Evolutionary conservation across 768 basidiomycete genomes (phyloP).

Genomic region (Paxillus ammoniavirescens): DNA sequence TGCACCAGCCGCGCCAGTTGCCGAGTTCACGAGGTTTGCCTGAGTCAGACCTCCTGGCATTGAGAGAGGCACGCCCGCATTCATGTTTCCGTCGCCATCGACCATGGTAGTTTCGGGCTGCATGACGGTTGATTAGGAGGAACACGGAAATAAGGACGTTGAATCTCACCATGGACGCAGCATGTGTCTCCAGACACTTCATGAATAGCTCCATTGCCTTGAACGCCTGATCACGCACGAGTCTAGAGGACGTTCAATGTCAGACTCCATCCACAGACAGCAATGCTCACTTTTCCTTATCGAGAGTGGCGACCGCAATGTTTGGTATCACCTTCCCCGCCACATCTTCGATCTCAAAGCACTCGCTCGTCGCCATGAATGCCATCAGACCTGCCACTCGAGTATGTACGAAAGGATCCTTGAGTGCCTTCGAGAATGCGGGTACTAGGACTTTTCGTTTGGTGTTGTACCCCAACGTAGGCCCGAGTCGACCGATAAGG

Average conservation of each 20-base stretch:
- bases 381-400: constrained; percentile 94
- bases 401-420: constrained; percentile 90
- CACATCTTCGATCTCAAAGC: constrained; percentile 84
- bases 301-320: constrained; percentile 75
- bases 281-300: constrained; percentile 82
- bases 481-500: constrained; percentile 87
- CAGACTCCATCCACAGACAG: background rate
- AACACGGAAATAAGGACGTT: background rate
- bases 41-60: constrained; percentile 29
- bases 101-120: constrained; percentile 57
- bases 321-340: constrained; percentile 88
- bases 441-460: constrained; percentile 97
- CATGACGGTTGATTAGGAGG: background rate
- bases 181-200: constrained; percentile 77
- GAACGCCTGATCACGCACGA: constrained; percentile 95
- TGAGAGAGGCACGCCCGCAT: constrained; percentile 16
- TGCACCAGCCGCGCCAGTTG: constrained; percentile 88
- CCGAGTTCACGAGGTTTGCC: constrained; percentile 67
- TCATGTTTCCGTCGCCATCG: constrained; percentile 37
- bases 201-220: constrained; percentile 88
- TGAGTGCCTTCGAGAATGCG: constrained; percentile 86
- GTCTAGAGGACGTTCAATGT: constrained; percentile 39
- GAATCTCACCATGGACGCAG: constrained; percentile 71
- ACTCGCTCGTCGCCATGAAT: constrained; percentile 91
- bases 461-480: constrained; percentile 80